A percentile compares a stretch with the other conserved stretches of the same genome.
phyloP scores from a whole-genome alignment of 2,329 filamentous ascomycete species.

The Aspergillus chevalieri region DNA sequence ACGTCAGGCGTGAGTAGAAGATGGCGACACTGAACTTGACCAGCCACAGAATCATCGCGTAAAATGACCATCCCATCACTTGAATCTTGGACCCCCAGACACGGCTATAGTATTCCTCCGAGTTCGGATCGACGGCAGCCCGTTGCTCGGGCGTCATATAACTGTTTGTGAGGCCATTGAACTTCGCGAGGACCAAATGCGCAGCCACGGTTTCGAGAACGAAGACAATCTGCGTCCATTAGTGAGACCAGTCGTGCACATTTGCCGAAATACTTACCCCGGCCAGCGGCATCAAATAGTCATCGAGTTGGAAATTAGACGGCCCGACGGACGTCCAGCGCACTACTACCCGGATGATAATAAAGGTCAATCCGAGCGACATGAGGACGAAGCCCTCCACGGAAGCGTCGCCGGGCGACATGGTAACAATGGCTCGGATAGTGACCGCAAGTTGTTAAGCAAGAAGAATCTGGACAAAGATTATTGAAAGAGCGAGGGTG shows the following conservation, averaged over 20 bases:
- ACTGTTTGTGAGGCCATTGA: constrained; percentile 49
- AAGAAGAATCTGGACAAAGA: not conserved
- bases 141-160: constrained; percentile 49
- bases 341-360: constrained; percentile 44
- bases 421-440: not conserved
- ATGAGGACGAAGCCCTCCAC: constrained; percentile 45
- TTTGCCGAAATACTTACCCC: constrained; percentile 31
- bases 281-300: constrained; percentile 51
- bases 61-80: constrained; percentile 49
- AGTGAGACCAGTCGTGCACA: not conserved
- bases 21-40: constrained; percentile 49
- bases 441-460: not conserved
- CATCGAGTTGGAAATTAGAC: constrained; percentile 46
- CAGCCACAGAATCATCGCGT: constrained; percentile 47
- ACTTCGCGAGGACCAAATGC: constrained; percentile 43
- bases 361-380: constrained; percentile 43
- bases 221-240: constrained; percentile 38
- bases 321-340: constrained; percentile 42
- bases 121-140: constrained; percentile 36
- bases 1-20: constrained; percentile 51
- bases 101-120: constrained; percentile 42
- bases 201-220: constrained; percentile 43
- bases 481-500: not conserved
- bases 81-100: constrained; percentile 48
- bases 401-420: not conserved